phyloP scores from a whole-genome alignment of 257 asterid genomes.

The Hygrophila difformis region DNA sequence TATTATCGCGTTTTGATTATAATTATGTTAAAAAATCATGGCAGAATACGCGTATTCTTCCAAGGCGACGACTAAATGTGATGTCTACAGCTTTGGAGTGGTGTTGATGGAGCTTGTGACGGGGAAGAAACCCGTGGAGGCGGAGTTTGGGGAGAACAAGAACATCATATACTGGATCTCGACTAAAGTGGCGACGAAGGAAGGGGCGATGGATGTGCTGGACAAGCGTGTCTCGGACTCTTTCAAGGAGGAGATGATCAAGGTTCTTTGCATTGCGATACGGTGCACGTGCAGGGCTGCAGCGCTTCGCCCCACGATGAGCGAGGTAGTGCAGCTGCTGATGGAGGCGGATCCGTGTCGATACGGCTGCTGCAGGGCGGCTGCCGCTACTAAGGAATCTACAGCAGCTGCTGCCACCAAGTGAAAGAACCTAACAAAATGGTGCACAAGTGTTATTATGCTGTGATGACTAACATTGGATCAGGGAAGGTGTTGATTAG shows the following conservation, averaged over 20 bases:
- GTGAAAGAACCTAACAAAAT: background rate
- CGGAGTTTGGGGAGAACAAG: constrained; percentile 80
- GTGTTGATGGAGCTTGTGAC: constrained; percentile 82
- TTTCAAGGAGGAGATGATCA: constrained; percentile 77
- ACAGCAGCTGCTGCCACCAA: background rate
- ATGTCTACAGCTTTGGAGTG: constrained; percentile 89
- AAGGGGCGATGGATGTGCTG: constrained; percentile 52
- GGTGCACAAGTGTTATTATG: too few relatives aligned
- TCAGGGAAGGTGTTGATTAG: too few relatives aligned
- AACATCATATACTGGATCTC: constrained; percentile 74
- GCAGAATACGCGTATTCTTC: constrained; percentile 88
- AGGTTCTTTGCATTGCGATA: constrained; percentile 65
- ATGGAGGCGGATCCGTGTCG: constrained; percentile 73
- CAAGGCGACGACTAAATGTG: constrained; percentile 85
- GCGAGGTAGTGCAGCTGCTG: constrained; percentile 62
- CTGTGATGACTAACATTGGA: too few relatives aligned
- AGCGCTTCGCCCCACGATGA: constrained; percentile 69
- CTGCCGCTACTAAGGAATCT: constrained; percentile 8
- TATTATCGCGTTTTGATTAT: background rate
- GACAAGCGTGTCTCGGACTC: constrained; percentile 50
- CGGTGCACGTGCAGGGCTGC: constrained; percentile 74
- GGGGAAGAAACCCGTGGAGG: constrained; percentile 85
- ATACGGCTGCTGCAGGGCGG: constrained; percentile 42
- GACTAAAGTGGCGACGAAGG: constrained; percentile 57
- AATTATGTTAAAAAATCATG: background rate